Conservation (phyloP, 495 filamentous ascomycete species). For the Annulohypoxylon bovei region DNA sequence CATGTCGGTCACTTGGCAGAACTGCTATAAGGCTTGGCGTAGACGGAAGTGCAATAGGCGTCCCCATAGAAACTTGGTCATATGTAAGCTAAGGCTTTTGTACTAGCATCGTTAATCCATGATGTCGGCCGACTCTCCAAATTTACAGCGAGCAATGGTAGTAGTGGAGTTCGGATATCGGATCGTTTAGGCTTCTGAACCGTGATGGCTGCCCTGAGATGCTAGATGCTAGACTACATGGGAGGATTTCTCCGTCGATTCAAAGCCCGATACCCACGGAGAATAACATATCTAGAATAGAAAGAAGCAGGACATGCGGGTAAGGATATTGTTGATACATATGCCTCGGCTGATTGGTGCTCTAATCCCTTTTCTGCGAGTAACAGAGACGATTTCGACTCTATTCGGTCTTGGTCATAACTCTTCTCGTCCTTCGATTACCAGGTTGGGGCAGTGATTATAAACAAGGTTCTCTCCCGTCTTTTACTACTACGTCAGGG, state of each 20-base stretch:
- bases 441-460: slow-evolving; percentile 36
- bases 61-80: slow-evolving; percentile 14
- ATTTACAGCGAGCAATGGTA: slow-evolving; percentile 8
- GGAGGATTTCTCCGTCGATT: slow-evolving; percentile 17
- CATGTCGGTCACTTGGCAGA: slow-evolving; percentile 16
- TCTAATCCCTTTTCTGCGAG: slow-evolving; percentile 20
- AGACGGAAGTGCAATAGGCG: background rate
- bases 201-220: slow-evolving; percentile 10
- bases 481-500: slow-evolving; percentile 27
- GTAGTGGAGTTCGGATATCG: slow-evolving; percentile 28
- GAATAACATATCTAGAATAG: slow-evolving; percentile 29
- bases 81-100: slow-evolving; percentile 19
- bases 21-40: slow-evolving; percentile 10
- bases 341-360: slow-evolving; percentile 23
- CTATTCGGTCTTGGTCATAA: slow-evolving; percentile 25
- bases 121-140: slow-evolving; percentile 21
- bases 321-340: background rate
- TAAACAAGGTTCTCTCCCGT: slow-evolving; percentile 32
- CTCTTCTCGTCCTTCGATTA: slow-evolving; percentile 34
- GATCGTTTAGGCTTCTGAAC: slow-evolving; percentile 29
- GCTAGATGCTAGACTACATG: slow-evolving; percentile 8
- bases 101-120: slow-evolving; percentile 28
- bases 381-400: slow-evolving; percentile 17
- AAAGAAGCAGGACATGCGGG: background rate
- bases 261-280: slow-evolving; percentile 8